A percentile compares a stretch with the other conserved stretches of the same genome.
These are phyloP conservation scores for Ophiostoma ips DNA, from an alignment of 2,329 filamentous ascomycete genomes.

Conservation along the genomic window DNA sequence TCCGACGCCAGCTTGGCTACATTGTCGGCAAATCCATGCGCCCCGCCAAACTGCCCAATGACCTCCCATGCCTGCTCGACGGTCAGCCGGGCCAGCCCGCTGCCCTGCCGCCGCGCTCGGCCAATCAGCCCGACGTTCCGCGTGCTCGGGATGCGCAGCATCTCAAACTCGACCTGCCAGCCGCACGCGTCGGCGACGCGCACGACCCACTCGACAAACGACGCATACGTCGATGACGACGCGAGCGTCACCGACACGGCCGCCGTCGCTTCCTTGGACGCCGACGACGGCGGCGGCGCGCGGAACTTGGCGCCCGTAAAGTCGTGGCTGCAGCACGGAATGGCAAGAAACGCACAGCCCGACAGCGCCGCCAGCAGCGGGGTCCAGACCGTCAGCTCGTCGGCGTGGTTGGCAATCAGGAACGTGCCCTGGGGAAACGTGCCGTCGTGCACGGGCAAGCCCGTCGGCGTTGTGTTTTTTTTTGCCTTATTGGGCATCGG, in stretches of 20 bases:
- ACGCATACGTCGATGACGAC: constrained; percentile 61
- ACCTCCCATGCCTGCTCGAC: constrained; percentile 20
- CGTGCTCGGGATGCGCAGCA: constrained; percentile 83
- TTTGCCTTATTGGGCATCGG: not conserved
- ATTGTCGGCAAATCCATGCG: constrained; percentile 43
- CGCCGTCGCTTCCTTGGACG: constrained; percentile 36
- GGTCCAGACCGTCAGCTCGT: constrained; percentile 93
- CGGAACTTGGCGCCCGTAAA: constrained; percentile 64
- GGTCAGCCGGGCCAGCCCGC: constrained; percentile 17
- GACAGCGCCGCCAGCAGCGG: constrained; percentile 71
- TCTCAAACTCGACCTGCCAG: constrained; percentile 66
- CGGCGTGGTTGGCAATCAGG: constrained; percentile 92
- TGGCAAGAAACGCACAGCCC: constrained; percentile 71
- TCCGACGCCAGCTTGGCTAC: constrained; percentile 16
- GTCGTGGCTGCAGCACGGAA: constrained; percentile 89
- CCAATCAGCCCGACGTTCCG: constrained; percentile 74
- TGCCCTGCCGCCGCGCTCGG: constrained; percentile 24
- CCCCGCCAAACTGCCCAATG: constrained; percentile 38
- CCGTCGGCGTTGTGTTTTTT: constrained; percentile 8
- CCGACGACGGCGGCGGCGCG: constrained; percentile 39
- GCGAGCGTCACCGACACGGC: constrained; percentile 30
- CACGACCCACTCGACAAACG: constrained; percentile 66
- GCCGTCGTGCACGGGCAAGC: constrained; percentile 37
- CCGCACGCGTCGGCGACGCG: constrained; percentile 57
- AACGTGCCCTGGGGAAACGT: constrained; percentile 64